phyloP scores from a whole-genome alignment of 2,329 filamentous ascomycete species.

The Pseudogymnoascus sp. region DNA sequence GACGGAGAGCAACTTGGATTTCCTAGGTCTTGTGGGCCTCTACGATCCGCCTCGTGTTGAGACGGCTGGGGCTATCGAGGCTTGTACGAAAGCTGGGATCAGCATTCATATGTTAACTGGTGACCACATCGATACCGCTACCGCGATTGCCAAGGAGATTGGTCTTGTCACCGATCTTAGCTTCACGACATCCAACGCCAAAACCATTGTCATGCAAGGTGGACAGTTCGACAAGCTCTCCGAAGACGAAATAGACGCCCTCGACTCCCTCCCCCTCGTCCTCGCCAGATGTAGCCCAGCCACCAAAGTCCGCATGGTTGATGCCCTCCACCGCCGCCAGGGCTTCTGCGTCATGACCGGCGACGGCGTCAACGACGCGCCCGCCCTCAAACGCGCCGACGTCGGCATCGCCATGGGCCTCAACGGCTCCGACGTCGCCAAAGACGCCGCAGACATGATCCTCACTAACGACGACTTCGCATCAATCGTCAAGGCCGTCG shows the following conservation, averaged over 20 bases:
- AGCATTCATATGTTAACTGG: constrained; percentile 63
- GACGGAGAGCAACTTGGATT: constrained; percentile 50
- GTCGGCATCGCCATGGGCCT: constrained; percentile 70
- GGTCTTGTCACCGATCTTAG: constrained; percentile 43
- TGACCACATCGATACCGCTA: constrained; percentile 59
- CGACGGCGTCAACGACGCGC: constrained; percentile 67
- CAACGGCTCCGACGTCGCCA: constrained; percentile 63
- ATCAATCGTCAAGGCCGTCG: constrained; percentile 64
- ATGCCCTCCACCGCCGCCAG: constrained; percentile 60
- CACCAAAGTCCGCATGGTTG: constrained; percentile 68
- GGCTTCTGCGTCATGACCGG: constrained; percentile 68
- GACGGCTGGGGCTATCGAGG: constrained; percentile 50
- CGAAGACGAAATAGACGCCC: constrained; percentile 52
- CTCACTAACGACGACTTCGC: constrained; percentile 85
- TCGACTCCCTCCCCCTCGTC: constrained; percentile 55
- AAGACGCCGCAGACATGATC: constrained; percentile 80
- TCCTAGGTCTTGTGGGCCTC: constrained; percentile 62
- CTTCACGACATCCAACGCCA: constrained; percentile 15
- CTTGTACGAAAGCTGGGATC: constrained; percentile 53
- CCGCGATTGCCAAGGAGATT: constrained; percentile 56
- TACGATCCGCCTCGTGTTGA: constrained; percentile 65
- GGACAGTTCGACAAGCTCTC: constrained; percentile 53
- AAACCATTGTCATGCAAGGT: constrained; percentile 47
- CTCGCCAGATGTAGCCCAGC: constrained; percentile 61
- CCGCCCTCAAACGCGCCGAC: constrained; percentile 62